Evolutionary conservation across 2,329 filamentous ascomycete species (phyloP).

Genomic region (Neofusicoccum cordaticola): DNA sequence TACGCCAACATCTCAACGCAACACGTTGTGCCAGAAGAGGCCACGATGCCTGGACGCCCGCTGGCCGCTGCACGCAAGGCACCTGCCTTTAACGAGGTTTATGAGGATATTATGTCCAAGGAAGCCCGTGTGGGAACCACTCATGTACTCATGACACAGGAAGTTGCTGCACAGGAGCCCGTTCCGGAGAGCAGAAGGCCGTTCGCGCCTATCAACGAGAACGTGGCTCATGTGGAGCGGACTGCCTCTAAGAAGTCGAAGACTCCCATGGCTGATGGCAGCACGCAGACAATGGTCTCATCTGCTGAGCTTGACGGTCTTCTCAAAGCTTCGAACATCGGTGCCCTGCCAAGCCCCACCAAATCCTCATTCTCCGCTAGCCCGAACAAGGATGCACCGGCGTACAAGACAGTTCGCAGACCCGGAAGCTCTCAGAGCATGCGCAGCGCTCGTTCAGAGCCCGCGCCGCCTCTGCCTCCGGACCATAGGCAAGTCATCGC

Average conservation of each 20-base stretch:
- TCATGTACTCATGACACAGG: not conserved
- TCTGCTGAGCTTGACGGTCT: slow-evolving; percentile 76
- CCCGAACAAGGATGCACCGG: slow-evolving; percentile 1
- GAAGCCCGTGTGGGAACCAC: not conserved
- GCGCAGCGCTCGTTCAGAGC: slow-evolving; percentile 46
- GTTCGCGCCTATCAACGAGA: not conserved
- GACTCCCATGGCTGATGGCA: slow-evolving; percentile 41
- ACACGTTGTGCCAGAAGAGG: slow-evolving; percentile 28
- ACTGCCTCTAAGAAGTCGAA: slow-evolving; percentile 11
- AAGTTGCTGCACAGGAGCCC: slow-evolving; percentile 3
- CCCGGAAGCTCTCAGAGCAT: slow-evolving; percentile 73
- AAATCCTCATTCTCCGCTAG: slow-evolving; percentile 27
- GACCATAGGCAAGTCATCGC: slow-evolving; percentile 86
- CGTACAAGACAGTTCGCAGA: slow-evolving; percentile 45
- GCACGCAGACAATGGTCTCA: slow-evolving; percentile 82
- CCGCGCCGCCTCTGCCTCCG: slow-evolving; percentile 69
- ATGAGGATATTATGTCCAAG: slow-evolving; percentile 12
- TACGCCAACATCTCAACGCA: slow-evolving; percentile 30
- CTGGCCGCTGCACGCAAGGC: not conserved
- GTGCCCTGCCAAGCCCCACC: slow-evolving; percentile 31
- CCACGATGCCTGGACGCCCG: slow-evolving; percentile 25
- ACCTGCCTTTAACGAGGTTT: not conserved
- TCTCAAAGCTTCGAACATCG: slow-evolving; percentile 52
- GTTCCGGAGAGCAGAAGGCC: not conserved
- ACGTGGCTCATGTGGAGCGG: slow-evolving; percentile 19